These are phyloP conservation scores for Claviceps fusiformis DNA, from an alignment of 2,329 filamentous ascomycete species.

Conservation along the genomic window DNA sequence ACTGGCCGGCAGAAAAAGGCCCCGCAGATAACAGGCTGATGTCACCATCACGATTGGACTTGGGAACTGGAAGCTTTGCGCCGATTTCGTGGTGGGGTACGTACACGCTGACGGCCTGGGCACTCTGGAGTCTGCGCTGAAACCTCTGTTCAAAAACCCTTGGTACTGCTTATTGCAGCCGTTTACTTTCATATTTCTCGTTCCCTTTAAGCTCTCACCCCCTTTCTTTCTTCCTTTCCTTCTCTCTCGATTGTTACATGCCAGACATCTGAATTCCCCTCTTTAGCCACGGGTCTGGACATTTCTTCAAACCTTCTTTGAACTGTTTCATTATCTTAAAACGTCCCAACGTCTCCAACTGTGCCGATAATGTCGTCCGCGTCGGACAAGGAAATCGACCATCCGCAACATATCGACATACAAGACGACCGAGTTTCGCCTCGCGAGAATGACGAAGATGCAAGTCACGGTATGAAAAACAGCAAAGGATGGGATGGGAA, in stretches of 20 bases:
- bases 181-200: background rate
- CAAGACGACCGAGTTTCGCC: conserved; percentile 28
- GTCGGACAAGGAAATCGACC: conserved; percentile 23
- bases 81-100: background rate
- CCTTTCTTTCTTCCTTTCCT: background rate
- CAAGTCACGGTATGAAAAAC: conserved; percentile 37
- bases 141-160: background rate
- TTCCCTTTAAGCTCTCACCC: background rate
- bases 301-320: background rate
- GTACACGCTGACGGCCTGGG: background rate
- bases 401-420: conserved; percentile 35
- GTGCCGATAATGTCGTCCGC: conserved; percentile 13
- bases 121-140: background rate
- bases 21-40: background rate
- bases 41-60: conserved; percentile 1
- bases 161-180: background rate
- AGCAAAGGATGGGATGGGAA: conserved; percentile 76
- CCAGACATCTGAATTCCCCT: background rate
- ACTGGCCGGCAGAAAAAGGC: background rate
- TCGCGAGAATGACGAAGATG: conserved; percentile 23
- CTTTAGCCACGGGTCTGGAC: background rate
- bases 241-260: background rate
- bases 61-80: background rate
- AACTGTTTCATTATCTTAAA: background rate
- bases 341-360: background rate